Conservation (phyloP, 768 basidiomycete genomes). For the Mycena floridula region DNA sequence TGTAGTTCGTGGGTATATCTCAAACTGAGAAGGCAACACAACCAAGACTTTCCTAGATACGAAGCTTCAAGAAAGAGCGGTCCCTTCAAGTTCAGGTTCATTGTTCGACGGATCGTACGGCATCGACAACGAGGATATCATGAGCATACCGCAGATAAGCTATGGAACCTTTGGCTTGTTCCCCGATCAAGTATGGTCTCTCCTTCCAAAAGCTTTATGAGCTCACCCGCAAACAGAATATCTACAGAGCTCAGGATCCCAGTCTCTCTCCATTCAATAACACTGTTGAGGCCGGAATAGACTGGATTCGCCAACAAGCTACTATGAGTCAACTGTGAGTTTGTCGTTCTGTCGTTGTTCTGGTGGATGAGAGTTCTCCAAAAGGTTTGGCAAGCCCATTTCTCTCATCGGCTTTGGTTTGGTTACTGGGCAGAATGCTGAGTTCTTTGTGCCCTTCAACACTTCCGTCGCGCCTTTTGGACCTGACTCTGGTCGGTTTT, state of each 20-base stretch:
- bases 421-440: constrained; percentile 48
- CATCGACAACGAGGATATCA: constrained; percentile 62
- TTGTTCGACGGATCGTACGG: constrained; percentile 56
- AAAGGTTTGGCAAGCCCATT: constrained; percentile 51
- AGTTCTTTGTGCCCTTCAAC: constrained; percentile 63
- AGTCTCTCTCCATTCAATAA: constrained; percentile 46
- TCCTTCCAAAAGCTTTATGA: too few relatives aligned
- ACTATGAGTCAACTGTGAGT: constrained; percentile 35
- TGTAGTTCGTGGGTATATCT: constrained; percentile 36
- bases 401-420: constrained; percentile 54
- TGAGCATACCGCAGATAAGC: constrained; percentile 48
- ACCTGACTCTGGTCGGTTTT: constrained; percentile 20
- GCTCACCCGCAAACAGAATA: too few relatives aligned
- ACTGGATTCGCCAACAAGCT: constrained; percentile 51
- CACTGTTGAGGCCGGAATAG: constrained; percentile 41
- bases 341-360: neutral
- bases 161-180: constrained; percentile 62
- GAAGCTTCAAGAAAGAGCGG: constrained; percentile 38
- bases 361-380: constrained; percentile 2
- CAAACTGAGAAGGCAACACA: constrained; percentile 1
- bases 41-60: constrained; percentile 28
- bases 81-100: constrained; percentile 36
- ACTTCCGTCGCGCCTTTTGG: constrained; percentile 32
- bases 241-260: constrained; percentile 44
- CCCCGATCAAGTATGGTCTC: constrained; percentile 73